Evolutionary conservation across 2,329 filamentous ascomycete species (phyloP).

Genomic region (Periglandula ipomoeae): DNA sequence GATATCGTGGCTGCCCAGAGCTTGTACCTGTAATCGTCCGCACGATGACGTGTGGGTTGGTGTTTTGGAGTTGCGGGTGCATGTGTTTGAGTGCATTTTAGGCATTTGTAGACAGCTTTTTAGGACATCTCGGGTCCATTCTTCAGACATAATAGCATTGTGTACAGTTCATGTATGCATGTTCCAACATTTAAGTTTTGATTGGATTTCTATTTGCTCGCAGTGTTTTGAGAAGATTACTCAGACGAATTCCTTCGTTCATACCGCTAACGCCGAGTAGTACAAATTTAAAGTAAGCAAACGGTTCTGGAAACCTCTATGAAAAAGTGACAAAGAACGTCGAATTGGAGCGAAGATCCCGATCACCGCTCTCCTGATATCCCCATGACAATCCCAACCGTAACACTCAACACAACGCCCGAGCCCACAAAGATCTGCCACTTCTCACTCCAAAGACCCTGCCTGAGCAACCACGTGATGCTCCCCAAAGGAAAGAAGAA

Average conservation of each 20-base stretch:
- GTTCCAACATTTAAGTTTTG: not conserved
- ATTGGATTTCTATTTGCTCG: too few relatives aligned
- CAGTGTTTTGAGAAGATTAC: too few relatives aligned
- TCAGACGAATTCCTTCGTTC: too few relatives aligned
- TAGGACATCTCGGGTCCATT: not conserved
- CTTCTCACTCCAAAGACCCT: slow-evolving; percentile 76
- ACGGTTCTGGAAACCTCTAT: too few relatives aligned
- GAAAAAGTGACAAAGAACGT: not conserved
- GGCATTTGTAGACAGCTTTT: not conserved
- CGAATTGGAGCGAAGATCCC: not conserved
- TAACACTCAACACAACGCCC: slow-evolving; percentile 71
- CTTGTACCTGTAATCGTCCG: slow-evolving; percentile 62
- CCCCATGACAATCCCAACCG: slow-evolving; percentile 59
- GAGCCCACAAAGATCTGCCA: slow-evolving; percentile 81
- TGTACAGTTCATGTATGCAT: not conserved
- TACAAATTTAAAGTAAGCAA: too few relatives aligned
- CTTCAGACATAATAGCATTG: too few relatives aligned
- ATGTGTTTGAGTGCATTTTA: not conserved
- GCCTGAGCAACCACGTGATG: slow-evolving; percentile 73
- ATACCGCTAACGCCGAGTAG: too few relatives aligned
- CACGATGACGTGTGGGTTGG: not conserved
- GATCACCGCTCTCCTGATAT: slow-evolving; percentile 26
- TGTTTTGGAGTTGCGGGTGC: slow-evolving; percentile 3
- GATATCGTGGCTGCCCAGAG: slow-evolving; percentile 95
- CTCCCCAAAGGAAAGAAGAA: slow-evolving; percentile 93